phyloP scores from a whole-genome alignment of 2,329 filamentous ascomycete genomes.

The Ophiocordyceps unilateralis region DNA sequence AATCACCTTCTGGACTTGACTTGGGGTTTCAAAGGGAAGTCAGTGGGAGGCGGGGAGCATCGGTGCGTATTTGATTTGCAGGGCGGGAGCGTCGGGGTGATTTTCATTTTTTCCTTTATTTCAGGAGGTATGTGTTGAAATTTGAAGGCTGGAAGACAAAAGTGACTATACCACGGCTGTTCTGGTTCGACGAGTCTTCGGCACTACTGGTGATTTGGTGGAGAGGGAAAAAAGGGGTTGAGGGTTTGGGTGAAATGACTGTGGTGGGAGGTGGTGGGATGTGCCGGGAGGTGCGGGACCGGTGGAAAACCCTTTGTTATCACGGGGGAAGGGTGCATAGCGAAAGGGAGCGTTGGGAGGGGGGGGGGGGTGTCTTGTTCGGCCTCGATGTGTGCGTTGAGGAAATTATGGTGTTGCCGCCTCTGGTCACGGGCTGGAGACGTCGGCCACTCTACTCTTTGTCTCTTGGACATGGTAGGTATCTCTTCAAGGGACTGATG shows the following conservation, averaged over 20 bases:
- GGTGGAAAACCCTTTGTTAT: constrained; percentile 24
- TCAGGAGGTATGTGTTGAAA: constrained; percentile 17
- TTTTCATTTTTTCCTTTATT: constrained; percentile 17
- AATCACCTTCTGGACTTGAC: constrained; percentile 24
- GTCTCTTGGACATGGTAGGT: too few species aligned
- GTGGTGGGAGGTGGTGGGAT: constrained; percentile 5
- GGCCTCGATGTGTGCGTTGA: constrained; percentile 16
- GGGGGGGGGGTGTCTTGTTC: neutral
- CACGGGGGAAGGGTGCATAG: constrained; percentile 22
- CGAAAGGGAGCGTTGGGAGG: constrained; percentile 13
- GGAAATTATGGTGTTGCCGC: constrained; percentile 11
- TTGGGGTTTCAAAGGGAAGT: constrained; percentile 15
- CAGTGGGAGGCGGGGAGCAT: neutral
- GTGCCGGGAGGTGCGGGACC: too few species aligned
- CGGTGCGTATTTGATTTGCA: neutral
- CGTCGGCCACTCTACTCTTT: neutral
- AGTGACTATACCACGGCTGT: constrained; percentile 20
- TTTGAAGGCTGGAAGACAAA: constrained; percentile 23
- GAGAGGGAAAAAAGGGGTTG: neutral
- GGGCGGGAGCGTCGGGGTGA: constrained; percentile 13
- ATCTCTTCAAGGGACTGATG: too few species aligned
- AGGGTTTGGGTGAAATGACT: neutral
- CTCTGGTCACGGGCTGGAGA: neutral
- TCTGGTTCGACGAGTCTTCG: constrained; percentile 17
- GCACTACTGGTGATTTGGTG: constrained; percentile 14